These are phyloP conservation scores for Tetracladium marchalianum DNA, from an alignment of 495 filamentous ascomycete species.

Conservation along the genomic window DNA sequence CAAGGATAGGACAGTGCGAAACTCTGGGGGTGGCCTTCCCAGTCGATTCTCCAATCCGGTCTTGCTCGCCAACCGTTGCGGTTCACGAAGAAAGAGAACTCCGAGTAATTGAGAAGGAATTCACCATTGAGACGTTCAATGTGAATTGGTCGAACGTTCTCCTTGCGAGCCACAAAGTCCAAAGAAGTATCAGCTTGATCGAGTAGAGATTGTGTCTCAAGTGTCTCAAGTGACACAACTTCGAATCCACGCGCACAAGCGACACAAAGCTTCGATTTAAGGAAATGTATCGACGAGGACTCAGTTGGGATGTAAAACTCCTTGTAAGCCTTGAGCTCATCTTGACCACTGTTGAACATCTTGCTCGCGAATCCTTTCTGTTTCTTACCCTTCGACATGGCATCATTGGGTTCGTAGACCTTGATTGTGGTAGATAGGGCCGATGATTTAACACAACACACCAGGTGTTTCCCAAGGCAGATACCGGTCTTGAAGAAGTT, in stretches of 20 bases:
- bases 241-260: conserved; percentile 94
- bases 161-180: conserved; percentile 88
- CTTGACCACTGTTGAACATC: conserved; percentile 89
- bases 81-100: conserved; percentile 99
- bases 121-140: conserved; percentile 95
- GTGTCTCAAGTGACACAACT: conserved; percentile 91
- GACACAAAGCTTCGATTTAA: conserved; percentile 92
- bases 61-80: conserved; percentile 94
- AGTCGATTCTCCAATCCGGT: conserved; percentile 93
- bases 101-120: conserved; percentile 95
- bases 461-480: conserved; percentile 85
- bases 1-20: conserved; percentile 94
- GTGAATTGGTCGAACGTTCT: conserved; percentile 91
- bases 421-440: conserved; percentile 91
- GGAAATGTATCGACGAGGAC: conserved; percentile 91
- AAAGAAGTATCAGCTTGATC: conserved; percentile 98
- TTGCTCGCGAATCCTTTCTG: conserved; percentile 77
- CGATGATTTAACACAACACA: conserved; percentile 88
- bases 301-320: conserved; percentile 99
- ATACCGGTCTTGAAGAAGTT: conserved; percentile 98
- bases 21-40: conserved; percentile 85
- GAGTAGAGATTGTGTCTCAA: conserved; percentile 92
- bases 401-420: conserved; percentile 93
- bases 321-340: conserved; percentile 93
- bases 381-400: conserved; percentile 76